Evolutionary conservation across 2,329 filamentous ascomycete species (phyloP).

Genomic region (Trichoderma atrobrunneum): DNA sequence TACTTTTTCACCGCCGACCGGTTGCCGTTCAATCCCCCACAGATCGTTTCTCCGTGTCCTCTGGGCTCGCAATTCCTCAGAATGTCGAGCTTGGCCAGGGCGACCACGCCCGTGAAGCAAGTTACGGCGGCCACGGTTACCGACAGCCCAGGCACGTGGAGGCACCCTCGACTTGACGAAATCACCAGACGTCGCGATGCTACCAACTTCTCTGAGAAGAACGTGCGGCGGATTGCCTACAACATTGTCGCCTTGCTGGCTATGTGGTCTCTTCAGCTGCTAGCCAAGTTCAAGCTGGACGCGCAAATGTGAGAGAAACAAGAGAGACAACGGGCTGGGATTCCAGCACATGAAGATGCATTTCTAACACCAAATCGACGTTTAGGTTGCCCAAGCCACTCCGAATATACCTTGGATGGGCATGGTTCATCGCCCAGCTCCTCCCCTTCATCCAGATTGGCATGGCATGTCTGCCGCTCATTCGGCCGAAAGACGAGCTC

Average conservation of each 20-base stretch:
- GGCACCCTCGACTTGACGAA: slow-evolving; percentile 83
- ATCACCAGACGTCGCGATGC: slow-evolving; percentile 78
- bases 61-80: neutral
- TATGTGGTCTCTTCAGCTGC: slow-evolving; percentile 37
- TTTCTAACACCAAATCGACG: slow-evolving; percentile 21
- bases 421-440: slow-evolving; percentile 49
- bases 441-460: slow-evolving; percentile 69
- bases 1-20: neutral
- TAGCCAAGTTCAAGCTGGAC: slow-evolving; percentile 37
- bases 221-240: slow-evolving; percentile 66
- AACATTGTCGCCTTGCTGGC: slow-evolving; percentile 55
- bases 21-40: neutral
- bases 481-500: slow-evolving; percentile 71
- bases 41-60: neutral
- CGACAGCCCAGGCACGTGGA: slow-evolving; percentile 77
- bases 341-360: slow-evolving; percentile 8
- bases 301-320: slow-evolving; percentile 39
- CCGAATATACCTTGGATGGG: slow-evolving; percentile 41
- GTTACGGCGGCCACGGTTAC: slow-evolving; percentile 34
- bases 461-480: slow-evolving; percentile 67
- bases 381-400: slow-evolving; percentile 34
- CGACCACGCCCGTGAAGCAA: slow-evolving; percentile 41
- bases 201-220: slow-evolving; percentile 73
- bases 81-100: slow-evolving; percentile 34
- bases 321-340: neutral